Evolutionary conservation across 768 basidiomycete genomes (phyloP).

Genomic region (Podaxis sp.): DNA sequence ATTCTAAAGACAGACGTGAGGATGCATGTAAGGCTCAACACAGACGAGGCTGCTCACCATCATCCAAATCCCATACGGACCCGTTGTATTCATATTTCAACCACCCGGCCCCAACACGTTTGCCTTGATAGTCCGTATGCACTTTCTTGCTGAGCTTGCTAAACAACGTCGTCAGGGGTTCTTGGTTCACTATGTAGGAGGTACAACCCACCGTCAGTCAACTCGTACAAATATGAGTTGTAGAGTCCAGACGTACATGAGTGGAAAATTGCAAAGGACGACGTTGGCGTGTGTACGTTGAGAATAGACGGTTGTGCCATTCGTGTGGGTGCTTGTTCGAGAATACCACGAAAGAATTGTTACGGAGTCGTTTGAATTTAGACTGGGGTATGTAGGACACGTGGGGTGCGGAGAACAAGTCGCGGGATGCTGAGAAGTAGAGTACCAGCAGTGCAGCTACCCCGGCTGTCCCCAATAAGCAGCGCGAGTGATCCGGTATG

Average conservation of each 20-base stretch:
- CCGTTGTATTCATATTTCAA: constrained; percentile 84
- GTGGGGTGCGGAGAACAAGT: background rate
- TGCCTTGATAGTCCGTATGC: constrained; percentile 50
- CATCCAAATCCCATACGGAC: constrained; percentile 82
- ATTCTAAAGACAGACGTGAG: constrained; percentile 37
- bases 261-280: constrained; percentile 73
- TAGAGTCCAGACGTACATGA: constrained; percentile 48
- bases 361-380: background rate
- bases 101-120: constrained; percentile 72
- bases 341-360: background rate
- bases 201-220: constrained; percentile 4
- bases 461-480: background rate
- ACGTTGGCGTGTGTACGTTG: constrained; percentile 71
- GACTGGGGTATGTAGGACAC: background rate
- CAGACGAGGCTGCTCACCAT: constrained; percentile 47
- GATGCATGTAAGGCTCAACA: background rate
- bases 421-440: background rate
- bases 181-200: constrained; percentile 54
- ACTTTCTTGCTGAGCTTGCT: constrained; percentile 71
- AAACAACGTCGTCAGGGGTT: constrained; percentile 57
- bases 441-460: background rate
- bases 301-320: constrained; percentile 40
- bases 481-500: background rate
- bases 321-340: background rate
- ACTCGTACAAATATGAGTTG: constrained; percentile 5